Evolutionary conservation across 179 eudicot genomes (phyloP), one percentile per base, ranked within the genome.

Genomic region (Silene coronaria): DNA sequence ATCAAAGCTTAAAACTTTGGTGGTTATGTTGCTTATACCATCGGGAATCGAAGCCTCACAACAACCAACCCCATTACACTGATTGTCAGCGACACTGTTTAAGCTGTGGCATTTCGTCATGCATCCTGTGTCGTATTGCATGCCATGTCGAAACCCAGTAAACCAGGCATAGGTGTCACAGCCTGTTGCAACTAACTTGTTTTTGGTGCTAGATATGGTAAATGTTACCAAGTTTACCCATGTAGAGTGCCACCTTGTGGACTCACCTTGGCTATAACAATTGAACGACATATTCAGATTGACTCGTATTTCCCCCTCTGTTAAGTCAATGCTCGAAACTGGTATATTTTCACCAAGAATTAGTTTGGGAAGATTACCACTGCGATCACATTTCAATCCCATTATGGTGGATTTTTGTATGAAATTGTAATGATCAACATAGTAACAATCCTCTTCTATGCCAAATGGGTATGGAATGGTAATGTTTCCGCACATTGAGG

Each of bases 41-140:
- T 72, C 76, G 0, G 87, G 85, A 16, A 82, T 74, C 2, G 77
- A 46, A 1, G 82, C 79, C 4, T 75, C 66, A 48, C 87, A 86
- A 36, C 89, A 86, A 0, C 85, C 87, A 2, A 74, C 55, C 36
- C 89, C 85, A 7, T 80, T 67, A 27, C 88, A 86, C 0, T 76
- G 34, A 3, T 80, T 74, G 8, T 81, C 36, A 3, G 21, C 32
- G 0, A 80, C 82, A 19, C 73, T 70, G 2, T 59, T 14, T 0
- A 32, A 38, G 1, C 24, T 0, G 9, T 48, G 10, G 19, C 88
- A 86, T 0, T 6, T 14, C 0, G 86, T 71, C 75, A 63, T 78
- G 60, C 86, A 86, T 3, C 86, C 86, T 4, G 83, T 79, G 6
- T 3, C 19, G 57, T 76, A 83, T 0, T 22, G n/a, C 2, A 23